phyloP scores from a whole-genome alignment of 2,329 filamentous ascomycete genomes.

The Cordyceps pruinosa region DNA sequence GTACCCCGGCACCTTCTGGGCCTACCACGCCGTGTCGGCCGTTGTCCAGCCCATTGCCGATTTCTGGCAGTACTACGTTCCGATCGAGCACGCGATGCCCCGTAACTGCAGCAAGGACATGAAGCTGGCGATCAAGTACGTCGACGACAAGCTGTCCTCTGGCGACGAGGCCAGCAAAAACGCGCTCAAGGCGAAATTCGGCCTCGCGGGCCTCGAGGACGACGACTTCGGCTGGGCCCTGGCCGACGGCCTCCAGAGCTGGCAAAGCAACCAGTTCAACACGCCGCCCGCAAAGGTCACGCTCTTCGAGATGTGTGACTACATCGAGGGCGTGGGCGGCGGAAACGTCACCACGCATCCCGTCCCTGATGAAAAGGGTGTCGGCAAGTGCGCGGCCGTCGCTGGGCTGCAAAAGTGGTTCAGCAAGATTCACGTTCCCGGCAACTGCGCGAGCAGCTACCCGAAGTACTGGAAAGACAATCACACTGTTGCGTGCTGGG shows the following conservation, averaged over 20 bases:
- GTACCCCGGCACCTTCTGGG: constrained; percentile 71
- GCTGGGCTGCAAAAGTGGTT: constrained; percentile 3
- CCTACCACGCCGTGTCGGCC: constrained; percentile 67
- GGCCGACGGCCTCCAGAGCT: constrained; percentile 22
- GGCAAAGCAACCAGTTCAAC: constrained; percentile 31
- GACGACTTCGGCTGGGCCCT: constrained; percentile 45
- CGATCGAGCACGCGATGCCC: constrained; percentile 38
- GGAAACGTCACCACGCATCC: not conserved
- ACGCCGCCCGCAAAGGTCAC: constrained; percentile 23
- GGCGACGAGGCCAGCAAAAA: constrained; percentile 16
- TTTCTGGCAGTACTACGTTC: constrained; percentile 54
- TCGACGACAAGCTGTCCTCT: constrained; percentile 17
- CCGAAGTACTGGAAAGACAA: not conserved
- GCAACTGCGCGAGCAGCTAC: not conserved
- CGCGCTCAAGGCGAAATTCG: constrained; percentile 30
- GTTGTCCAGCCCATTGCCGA: constrained; percentile 69
- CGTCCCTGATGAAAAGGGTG: constrained; percentile 5
- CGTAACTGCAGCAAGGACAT: constrained; percentile 56
- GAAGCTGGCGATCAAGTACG: constrained; percentile 41
- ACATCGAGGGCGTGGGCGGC: constrained; percentile 17
- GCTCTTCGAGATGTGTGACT: constrained; percentile 32
- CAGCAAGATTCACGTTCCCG: constrained; percentile 6
- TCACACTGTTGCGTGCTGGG: constrained; percentile 2
- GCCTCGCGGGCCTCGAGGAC: constrained; percentile 33
- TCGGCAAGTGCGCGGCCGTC: constrained; percentile 2